These are phyloP conservation scores for Candida manassasensis DNA, from an alignment of 805 yeast genomes.

Conservation along the genomic window DNA sequence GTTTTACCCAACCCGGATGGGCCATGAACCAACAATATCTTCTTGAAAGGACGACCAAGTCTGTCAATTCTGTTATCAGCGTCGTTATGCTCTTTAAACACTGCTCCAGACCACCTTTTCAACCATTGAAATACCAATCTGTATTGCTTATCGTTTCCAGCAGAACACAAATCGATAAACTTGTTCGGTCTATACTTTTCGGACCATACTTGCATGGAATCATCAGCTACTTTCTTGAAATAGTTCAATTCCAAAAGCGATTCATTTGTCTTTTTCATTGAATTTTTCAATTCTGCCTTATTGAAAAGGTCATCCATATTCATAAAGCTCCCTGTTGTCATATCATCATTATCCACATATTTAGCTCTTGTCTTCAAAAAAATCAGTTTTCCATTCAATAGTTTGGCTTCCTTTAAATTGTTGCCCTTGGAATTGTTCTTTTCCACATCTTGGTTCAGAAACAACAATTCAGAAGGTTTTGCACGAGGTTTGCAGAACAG, in stretches of 20 bases:
- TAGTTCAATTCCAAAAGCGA: slow-evolving; percentile 6
- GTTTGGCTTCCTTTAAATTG: slow-evolving; percentile 13
- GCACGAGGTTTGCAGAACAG: background rate
- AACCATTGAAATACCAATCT: slow-evolving; percentile 38
- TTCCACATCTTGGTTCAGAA: slow-evolving; percentile 3
- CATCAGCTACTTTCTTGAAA: slow-evolving; percentile 2
- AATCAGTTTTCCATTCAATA: slow-evolving; percentile 16
- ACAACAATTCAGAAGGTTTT: background rate
- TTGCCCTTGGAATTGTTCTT: slow-evolving; percentile 1
- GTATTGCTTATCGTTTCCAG: slow-evolving; percentile 41
- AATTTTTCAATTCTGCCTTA: slow-evolving; percentile 15
- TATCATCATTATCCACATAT: background rate
- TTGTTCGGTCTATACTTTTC: slow-evolving; percentile 36
- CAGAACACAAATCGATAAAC: slow-evolving; percentile 36
- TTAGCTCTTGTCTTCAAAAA: slow-evolving; percentile 11
- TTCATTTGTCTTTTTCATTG: slow-evolving; percentile 13
- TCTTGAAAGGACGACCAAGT: slow-evolving; percentile 41
- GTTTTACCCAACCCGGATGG: slow-evolving; percentile 96
- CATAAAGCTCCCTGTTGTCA: slow-evolving; percentile 10
- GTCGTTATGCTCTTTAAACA: slow-evolving; percentile 21
- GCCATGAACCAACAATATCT: slow-evolving; percentile 75
- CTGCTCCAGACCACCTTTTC: slow-evolving; percentile 31
- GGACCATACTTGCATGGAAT: slow-evolving; percentile 25
- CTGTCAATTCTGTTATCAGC: slow-evolving; percentile 17
- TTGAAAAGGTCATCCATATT: slow-evolving; percentile 17